phyloP scores from a whole-genome alignment of 2,329 filamentous ascomycete species.

The Chaetomium globosum region DNA sequence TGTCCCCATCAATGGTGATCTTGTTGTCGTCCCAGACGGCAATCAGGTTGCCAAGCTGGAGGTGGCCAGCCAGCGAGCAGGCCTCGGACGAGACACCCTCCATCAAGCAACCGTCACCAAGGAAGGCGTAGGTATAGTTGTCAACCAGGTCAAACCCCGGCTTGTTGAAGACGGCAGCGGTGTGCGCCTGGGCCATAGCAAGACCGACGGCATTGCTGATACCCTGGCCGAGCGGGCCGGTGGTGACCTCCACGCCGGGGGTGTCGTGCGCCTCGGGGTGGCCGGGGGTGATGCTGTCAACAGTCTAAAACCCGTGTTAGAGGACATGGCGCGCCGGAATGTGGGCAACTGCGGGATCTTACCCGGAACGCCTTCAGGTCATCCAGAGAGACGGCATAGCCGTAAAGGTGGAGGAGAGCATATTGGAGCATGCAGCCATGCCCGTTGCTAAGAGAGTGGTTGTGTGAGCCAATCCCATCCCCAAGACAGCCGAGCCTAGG shows the following conservation, averaged over 20 bases:
- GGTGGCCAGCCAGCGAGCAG: slow-evolving; percentile 87
- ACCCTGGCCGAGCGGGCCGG: slow-evolving; percentile 95
- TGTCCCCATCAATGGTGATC: slow-evolving; percentile 93
- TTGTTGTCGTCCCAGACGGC: slow-evolving; percentile 98
- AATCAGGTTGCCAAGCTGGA: slow-evolving; percentile 97
- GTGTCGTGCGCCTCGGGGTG: slow-evolving; percentile 97
- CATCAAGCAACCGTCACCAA: slow-evolving; percentile 98
- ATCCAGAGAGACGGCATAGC: slow-evolving; percentile 82
- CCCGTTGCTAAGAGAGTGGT: slow-evolving; percentile 69
- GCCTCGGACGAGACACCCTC: slow-evolving; percentile 96
- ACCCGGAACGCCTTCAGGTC: slow-evolving; percentile 97
- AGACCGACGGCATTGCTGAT: slow-evolving; percentile 97
- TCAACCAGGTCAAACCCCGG: slow-evolving; percentile 85
- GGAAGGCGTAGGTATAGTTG: slow-evolving; percentile 97
- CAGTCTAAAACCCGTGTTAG: slow-evolving; percentile 43
- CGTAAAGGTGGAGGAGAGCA: slow-evolving; percentile 94
- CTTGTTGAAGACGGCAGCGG: slow-evolving; percentile 92
- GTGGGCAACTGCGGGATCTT: slow-evolving; percentile 48
- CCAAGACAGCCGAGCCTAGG: background rate
- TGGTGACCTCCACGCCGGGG: slow-evolving; percentile 96
- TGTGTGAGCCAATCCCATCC: slow-evolving; percentile 9
- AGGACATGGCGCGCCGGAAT: background rate
- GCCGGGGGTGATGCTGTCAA: slow-evolving; percentile 81
- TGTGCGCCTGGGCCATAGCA: slow-evolving; percentile 93
- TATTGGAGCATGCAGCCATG: slow-evolving; percentile 99